These are phyloP conservation scores for Trichoderma polysporum DNA, from an alignment of 2,329 filamentous ascomycete genomes.

Conservation along the genomic window DNA sequence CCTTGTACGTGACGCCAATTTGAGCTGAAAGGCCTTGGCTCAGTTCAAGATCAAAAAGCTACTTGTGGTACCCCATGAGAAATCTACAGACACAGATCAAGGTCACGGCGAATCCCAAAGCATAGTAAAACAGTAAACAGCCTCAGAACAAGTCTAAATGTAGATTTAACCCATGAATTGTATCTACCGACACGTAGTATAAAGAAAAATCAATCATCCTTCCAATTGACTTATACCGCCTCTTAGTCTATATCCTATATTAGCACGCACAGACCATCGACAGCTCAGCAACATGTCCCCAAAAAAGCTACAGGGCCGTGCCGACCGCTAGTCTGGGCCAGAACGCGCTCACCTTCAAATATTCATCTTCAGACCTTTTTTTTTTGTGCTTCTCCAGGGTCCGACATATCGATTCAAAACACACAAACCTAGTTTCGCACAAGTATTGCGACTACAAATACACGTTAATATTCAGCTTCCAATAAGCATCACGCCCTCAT, in stretches of 20 bases:
- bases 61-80: neutral
- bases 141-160: neutral
- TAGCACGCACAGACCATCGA: conserved; percentile 6
- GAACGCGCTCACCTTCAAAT: conserved; percentile 13
- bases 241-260: too few species aligned
- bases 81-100: neutral
- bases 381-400: neutral
- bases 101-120: neutral
- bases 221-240: neutral
- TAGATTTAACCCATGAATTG: neutral
- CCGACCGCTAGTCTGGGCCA: conserved; percentile 18
- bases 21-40: neutral
- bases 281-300: neutral
- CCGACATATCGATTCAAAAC: neutral
- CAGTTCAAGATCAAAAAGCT: neutral
- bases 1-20: too few species aligned
- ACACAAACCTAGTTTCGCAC: neutral
- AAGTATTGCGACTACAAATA: neutral
- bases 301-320: neutral
- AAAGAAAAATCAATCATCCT: neutral
- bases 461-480: neutral
- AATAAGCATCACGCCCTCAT: neutral
- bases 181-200: neutral
- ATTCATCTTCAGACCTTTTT: neutral
- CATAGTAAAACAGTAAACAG: neutral